Conservation (phyloP, 208 protist species). For the Naegleria fowleri region DNA sequence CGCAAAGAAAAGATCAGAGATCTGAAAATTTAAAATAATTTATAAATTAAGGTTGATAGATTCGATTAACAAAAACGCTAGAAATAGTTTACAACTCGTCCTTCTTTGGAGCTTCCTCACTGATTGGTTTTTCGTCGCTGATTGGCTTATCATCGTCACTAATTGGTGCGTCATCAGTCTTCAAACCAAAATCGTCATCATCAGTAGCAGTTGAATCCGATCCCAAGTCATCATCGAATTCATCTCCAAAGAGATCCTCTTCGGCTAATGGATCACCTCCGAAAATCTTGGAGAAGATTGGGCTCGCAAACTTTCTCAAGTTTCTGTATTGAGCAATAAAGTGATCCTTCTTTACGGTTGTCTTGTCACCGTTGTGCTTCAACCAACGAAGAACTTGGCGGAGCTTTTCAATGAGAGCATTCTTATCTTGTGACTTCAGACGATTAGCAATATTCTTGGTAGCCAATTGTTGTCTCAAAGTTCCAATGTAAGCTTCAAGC, state of each 20-base stretch:
- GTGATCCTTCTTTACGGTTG: slow-evolving; percentile 83
- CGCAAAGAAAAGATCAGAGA: neutral
- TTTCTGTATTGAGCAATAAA: slow-evolving; percentile 77
- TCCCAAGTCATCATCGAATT: neutral
- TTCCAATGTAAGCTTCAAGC: slow-evolving; percentile 72
- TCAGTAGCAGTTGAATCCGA: neutral
- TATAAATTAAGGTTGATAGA: neutral
- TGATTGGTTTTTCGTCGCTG: neutral
- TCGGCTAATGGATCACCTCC: slow-evolving; percentile 27
- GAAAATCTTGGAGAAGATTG: slow-evolving; percentile 88
- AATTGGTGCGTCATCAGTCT: neutral
- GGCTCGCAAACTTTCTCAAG: slow-evolving; percentile 78
- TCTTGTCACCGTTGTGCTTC: slow-evolving; percentile 68
- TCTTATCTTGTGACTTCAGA: slow-evolving; percentile 55
- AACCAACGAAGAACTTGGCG: slow-evolving; percentile 86
- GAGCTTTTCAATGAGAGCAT: slow-evolving; percentile 68
- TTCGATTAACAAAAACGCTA: too few species aligned
- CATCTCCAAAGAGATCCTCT: neutral
- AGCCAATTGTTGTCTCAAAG: slow-evolving; percentile 52
- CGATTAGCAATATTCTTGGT: slow-evolving; percentile 35
- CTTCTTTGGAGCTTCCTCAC: neutral
- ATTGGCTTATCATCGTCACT: neutral
- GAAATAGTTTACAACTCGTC: slow-evolving; percentile 10
- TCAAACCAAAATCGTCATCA: neutral
- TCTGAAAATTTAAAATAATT: neutral